Percentiles rank a stretch among this genome's conserved stretches.
phyloP scores from a whole-genome alignment of 2,329 filamentous ascomycete species.

The Venturiaceae sp. region DNA sequence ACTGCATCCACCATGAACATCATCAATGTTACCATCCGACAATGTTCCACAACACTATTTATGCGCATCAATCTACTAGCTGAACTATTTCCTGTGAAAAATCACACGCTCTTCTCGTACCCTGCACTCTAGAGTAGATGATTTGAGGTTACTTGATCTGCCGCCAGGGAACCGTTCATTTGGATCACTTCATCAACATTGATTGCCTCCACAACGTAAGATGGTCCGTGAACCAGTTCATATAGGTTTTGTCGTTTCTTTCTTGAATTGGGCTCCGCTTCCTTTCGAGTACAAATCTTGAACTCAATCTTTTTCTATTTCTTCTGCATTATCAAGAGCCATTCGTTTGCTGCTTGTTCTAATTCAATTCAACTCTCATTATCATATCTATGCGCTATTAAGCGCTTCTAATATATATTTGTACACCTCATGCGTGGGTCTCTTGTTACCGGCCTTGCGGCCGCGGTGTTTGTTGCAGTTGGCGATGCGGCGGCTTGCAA shows the following conservation, averaged over 20 bases:
- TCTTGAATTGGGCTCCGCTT: background rate
- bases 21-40: background rate
- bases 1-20: background rate
- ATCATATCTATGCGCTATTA: no score
- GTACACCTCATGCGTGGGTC: no score
- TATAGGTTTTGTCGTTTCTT: background rate
- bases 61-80: no score
- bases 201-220: background rate
- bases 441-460: no score
- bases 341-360: no score
- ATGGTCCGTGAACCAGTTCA: background rate
- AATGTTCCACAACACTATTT: no score
- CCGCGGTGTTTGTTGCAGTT: background rate
- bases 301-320: no score
- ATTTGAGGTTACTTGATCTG: background rate
- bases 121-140: background rate
- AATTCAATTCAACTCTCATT: no score
- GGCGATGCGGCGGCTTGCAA: background rate
- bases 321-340: no score
- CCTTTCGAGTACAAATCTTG: background rate
- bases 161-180: background rate
- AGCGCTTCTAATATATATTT: no score
- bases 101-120: background rate
- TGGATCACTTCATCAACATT: background rate
- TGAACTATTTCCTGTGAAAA: background rate